Conservation (phyloP, 148 eudicot species). For the Amaranthus cruentus region DNA sequence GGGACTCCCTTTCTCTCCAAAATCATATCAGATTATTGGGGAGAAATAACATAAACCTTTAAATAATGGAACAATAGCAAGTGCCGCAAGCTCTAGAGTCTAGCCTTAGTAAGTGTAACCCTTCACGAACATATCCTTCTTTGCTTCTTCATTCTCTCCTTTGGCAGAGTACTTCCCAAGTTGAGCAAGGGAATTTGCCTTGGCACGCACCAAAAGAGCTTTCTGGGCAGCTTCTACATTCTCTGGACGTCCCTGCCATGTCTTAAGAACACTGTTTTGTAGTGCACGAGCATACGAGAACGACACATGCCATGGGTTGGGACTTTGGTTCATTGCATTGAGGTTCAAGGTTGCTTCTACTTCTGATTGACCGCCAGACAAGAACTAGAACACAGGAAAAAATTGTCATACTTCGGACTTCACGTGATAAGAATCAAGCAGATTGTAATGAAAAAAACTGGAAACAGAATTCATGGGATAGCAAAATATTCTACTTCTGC, state of each 20-base stretch:
- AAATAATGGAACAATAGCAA: neutral
- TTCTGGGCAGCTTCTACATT: slow-evolving; percentile 75
- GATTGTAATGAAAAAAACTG: neutral
- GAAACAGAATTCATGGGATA: neutral
- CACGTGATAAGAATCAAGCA: neutral
- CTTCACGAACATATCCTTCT: slow-evolving; percentile 92
- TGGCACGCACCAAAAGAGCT: slow-evolving; percentile 74
- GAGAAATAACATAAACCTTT: neutral
- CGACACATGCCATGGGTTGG: slow-evolving; percentile 98
- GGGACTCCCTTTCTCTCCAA: neutral
- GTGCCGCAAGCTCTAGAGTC: neutral
- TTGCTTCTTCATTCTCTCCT: slow-evolving; percentile 79
- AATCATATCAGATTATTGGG: neutral
- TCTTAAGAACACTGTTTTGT: slow-evolving; percentile 82
- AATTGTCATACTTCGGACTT: neutral
- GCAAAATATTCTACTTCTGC: neutral
- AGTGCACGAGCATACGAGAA: slow-evolving; percentile 98
- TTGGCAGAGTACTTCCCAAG: slow-evolving; percentile 82
- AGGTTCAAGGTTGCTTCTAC: slow-evolving; percentile 82
- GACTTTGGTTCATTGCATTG: slow-evolving; percentile 93
- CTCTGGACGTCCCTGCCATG: slow-evolving; percentile 91
- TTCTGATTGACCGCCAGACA: slow-evolving; percentile 98
- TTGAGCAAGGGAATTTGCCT: slow-evolving; percentile 92
- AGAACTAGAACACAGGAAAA: slow-evolving; percentile 44
- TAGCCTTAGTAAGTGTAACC: slow-evolving; percentile 75